A percentile compares a stretch with the other conserved stretches of the same genome.
Evolutionary conservation across 352 stramenopile genomes (phyloP).

Genomic region (Pythium rhizo-oryzae): DNA sequence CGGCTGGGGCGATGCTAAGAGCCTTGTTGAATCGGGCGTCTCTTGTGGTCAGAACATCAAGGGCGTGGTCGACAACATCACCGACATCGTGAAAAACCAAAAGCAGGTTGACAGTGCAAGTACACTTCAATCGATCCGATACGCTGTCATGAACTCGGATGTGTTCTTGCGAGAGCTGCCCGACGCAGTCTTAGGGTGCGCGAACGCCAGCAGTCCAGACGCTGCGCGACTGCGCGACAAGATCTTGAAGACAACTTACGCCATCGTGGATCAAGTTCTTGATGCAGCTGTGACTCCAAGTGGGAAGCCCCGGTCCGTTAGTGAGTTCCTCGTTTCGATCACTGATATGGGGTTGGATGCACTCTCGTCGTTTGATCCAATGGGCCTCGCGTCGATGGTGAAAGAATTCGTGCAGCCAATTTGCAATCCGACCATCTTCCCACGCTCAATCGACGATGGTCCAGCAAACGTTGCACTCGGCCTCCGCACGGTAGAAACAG

Average conservation of each 20-base stretch:
- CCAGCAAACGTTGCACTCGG: conserved; percentile 46
- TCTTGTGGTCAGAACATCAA: conserved; percentile 56
- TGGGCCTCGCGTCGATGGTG: conserved; percentile 42
- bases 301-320: conserved; percentile 35
- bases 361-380: conserved; percentile 49
- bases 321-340: conserved; percentile 45
- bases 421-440: conserved; percentile 48
- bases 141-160: conserved; percentile 40
- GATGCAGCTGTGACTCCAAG: conserved; percentile 36
- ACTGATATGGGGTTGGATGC: conserved; percentile 45
- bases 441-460: conserved; percentile 54
- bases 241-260: conserved; percentile 43
- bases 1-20: conserved; percentile 20
- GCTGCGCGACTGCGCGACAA: conserved; percentile 36
- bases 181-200: conserved; percentile 43
- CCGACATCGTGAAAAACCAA: conserved; percentile 45
- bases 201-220: conserved; percentile 15
- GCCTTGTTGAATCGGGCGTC: conserved; percentile 38
- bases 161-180: conserved; percentile 54
- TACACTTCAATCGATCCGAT: conserved; percentile 45
- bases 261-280: conserved; percentile 52
- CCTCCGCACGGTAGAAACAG: conserved; percentile 40
- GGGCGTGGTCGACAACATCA: conserved; percentile 48
- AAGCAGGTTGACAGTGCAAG: conserved; percentile 34
- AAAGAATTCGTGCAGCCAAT: conserved; percentile 58